A percentile compares a stretch with the other conserved stretches of the same genome.
These are phyloP conservation scores for Pholiota conissans DNA, from an alignment of 768 basidiomycete genomes.

Conservation along the genomic window DNA sequence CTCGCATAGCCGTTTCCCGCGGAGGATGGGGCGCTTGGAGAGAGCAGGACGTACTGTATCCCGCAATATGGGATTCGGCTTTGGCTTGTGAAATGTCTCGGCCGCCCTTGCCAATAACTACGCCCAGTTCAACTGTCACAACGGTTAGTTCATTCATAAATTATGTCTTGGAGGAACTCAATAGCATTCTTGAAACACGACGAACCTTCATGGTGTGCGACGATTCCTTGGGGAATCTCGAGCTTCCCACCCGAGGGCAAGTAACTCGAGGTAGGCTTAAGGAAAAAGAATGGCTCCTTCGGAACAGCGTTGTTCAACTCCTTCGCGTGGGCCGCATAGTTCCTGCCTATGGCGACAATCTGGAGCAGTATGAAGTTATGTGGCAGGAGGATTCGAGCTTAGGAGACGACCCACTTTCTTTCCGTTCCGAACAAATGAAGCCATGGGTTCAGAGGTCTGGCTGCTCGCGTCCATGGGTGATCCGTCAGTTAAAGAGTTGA, in stretches of 20 bases:
- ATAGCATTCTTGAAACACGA: no score
- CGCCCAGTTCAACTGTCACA: constrained; percentile 84
- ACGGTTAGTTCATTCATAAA: constrained; percentile 6
- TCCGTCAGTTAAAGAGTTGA: neutral
- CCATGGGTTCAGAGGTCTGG: constrained; percentile 16
- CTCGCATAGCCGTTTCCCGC: neutral
- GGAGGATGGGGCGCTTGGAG: neutral
- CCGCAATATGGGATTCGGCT: constrained; percentile 81
- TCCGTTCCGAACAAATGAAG: constrained; percentile 36
- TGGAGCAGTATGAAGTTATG: constrained; percentile 25
- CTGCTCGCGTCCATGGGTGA: neutral
- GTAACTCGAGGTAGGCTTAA: constrained; percentile 95
- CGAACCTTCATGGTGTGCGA: constrained; percentile 90
- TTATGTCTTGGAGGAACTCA: neutral
- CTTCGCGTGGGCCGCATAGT: constrained; percentile 89
- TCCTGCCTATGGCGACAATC: constrained; percentile 96
- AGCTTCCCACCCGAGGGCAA: constrained; percentile 73
- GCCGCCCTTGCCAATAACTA: constrained; percentile 90
- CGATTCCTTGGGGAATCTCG: constrained; percentile 82
- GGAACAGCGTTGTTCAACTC: constrained; percentile 89
- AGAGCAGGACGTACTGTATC: constrained; percentile 68
- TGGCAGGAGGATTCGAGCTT: neutral
- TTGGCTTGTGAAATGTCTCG: constrained; percentile 75
- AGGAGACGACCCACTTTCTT: constrained; percentile 32
- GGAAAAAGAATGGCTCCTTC: constrained; percentile 97